These are phyloP conservation scores for Parastagonospora nodorum DNA, from an alignment of 2,329 filamentous ascomycete genomes.

Conservation along the genomic window DNA sequence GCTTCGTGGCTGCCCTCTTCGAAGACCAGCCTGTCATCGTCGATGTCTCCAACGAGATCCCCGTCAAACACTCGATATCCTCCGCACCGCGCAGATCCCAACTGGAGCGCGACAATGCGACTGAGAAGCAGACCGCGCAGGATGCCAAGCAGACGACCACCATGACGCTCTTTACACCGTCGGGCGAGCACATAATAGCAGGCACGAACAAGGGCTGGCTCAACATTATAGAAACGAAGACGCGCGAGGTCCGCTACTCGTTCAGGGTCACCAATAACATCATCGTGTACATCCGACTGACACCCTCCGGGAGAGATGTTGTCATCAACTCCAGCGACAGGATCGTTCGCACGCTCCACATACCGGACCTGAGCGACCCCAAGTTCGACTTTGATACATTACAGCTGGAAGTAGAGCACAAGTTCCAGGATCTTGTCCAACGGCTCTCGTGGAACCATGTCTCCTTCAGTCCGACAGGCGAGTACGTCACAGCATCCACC, in stretches of 20 bases:
- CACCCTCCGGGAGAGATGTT: conserved; percentile 81
- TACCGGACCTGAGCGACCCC: conserved; percentile 71
- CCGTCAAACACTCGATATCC: conserved; percentile 77
- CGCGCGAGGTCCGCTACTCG: conserved; percentile 83
- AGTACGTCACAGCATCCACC: conserved; percentile 95
- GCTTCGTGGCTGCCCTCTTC: conserved; percentile 90
- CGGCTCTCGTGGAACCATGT: conserved; percentile 95
- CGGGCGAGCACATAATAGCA: conserved; percentile 85
- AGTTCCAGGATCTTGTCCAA: conserved; percentile 98
- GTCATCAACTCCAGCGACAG: conserved; percentile 93
- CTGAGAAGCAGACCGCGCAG: conserved; percentile 85
- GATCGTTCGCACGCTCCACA: conserved; percentile 88
- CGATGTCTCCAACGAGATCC: conserved; percentile 71
- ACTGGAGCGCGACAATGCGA: conserved; percentile 71
- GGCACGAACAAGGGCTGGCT: conserved; percentile 96
- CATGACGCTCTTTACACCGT: conserved; percentile 83
- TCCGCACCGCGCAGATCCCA: conserved; percentile 79
- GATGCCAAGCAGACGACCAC: conserved; percentile 96
- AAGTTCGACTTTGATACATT: conserved; percentile 83
- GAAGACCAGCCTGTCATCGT: conserved; percentile 91
- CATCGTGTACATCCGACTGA: conserved; percentile 85
- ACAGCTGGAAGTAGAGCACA: conserved; percentile 90
- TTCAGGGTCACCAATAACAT: conserved; percentile 86
- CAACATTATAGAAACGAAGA: conserved; percentile 87
- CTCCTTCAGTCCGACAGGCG: conserved; percentile 89